Evolutionary conservation across 164 flowering plant genomes (phyloP).

Genomic region (Tetracentron sinense): DNA sequence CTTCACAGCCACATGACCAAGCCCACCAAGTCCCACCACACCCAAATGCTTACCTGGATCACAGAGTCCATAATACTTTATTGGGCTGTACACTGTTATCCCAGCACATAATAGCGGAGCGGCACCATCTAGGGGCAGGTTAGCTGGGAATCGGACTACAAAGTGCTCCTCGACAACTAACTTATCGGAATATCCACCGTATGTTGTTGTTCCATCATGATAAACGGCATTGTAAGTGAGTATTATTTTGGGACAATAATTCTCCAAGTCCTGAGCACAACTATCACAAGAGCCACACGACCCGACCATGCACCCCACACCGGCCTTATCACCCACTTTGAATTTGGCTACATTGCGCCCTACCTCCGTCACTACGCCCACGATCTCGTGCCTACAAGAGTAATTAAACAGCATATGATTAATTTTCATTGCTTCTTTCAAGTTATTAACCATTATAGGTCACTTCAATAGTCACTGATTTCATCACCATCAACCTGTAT

Average conservation of each 20-base stretch:
- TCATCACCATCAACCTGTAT: too few species aligned
- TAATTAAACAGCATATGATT: not conserved
- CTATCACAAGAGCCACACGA: slow-evolving; percentile 29
- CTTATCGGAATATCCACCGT: slow-evolving; percentile 38
- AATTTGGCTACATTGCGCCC: slow-evolving; percentile 29
- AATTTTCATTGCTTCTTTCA: too few species aligned
- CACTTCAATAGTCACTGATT: too few species aligned
- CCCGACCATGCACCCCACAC: slow-evolving; percentile 35
- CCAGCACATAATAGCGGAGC: slow-evolving; percentile 53
- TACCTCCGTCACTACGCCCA: slow-evolving; percentile 34
- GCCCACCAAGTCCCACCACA: slow-evolving; percentile 56
- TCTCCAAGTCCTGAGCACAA: slow-evolving; percentile 27
- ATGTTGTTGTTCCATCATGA: slow-evolving; percentile 28
- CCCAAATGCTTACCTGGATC: slow-evolving; percentile 42
- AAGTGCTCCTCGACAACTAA: slow-evolving; percentile 36
- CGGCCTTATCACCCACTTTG: slow-evolving; percentile 33
- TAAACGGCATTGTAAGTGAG: slow-evolving; percentile 21
- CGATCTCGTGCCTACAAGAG: slow-evolving; percentile 34
- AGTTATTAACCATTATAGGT: too few species aligned
- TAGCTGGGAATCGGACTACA: slow-evolving; percentile 38
- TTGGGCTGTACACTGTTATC: slow-evolving; percentile 47
- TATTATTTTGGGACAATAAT: slow-evolving; percentile 31
- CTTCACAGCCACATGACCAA: slow-evolving; percentile 57
- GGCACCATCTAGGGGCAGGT: slow-evolving; percentile 36
- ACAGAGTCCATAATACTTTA: slow-evolving; percentile 34